phyloP scores from a whole-genome alignment of 2,329 filamentous ascomycete species.

The Anthostomella pinea region DNA sequence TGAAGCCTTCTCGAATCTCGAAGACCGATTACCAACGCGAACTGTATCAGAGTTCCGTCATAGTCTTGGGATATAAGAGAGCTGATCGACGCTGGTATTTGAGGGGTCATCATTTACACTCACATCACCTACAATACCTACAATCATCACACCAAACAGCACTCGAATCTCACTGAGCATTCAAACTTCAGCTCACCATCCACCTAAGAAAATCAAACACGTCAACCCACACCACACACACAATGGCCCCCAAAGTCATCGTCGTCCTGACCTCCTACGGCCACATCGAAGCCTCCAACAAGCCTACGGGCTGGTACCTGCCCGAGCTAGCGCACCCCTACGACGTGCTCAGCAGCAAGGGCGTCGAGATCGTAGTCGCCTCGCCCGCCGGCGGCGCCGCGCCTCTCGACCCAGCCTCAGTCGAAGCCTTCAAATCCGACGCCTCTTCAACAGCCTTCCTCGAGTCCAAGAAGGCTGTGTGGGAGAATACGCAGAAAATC shows the following conservation, averaged over 20 bases:
- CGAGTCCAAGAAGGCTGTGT: constrained; percentile 54
- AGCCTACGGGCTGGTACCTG: constrained; percentile 69
- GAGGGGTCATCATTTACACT: too few relatives aligned
- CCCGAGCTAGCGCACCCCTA: constrained; percentile 65
- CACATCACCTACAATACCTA: too few relatives aligned
- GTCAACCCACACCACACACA: constrained; percentile 5
- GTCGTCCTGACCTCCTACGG: constrained; percentile 66
- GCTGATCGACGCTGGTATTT: too few relatives aligned
- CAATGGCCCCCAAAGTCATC: constrained; percentile 61
- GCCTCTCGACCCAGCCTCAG: constrained; percentile 58
- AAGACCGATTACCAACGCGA: too few relatives aligned
- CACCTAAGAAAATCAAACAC: constrained; percentile 1
- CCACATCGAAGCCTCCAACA: constrained; percentile 46
- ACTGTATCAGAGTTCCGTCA: too few relatives aligned
- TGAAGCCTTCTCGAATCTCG: too few relatives aligned
- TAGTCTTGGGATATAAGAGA: too few relatives aligned
- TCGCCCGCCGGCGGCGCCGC: constrained; percentile 61
- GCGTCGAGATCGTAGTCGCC: constrained; percentile 54
- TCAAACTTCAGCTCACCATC: too few relatives aligned
- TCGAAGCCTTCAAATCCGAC: constrained; percentile 55
- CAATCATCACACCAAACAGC: neutral
- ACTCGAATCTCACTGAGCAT: neutral
- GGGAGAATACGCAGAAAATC: constrained; percentile 61
- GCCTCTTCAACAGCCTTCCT: constrained; percentile 51
- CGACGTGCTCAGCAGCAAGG: constrained; percentile 49